Evolutionary conservation across 1,284 basidiomycete species (phyloP), one percentile per base, ranked within the genome.

Genomic region (Pseudozyma pruni): DNA sequence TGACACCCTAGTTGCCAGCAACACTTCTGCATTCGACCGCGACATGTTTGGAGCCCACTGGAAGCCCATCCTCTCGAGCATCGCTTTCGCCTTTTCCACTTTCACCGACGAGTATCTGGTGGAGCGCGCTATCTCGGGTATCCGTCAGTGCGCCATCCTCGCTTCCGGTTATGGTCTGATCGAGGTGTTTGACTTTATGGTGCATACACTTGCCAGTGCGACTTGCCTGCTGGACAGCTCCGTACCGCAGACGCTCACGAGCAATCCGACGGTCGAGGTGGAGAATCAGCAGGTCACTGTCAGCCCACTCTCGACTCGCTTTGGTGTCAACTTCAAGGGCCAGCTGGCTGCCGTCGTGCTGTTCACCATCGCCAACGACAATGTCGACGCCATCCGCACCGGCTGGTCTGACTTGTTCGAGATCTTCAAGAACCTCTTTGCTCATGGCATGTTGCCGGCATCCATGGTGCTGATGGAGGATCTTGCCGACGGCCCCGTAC

Each of bases 21-120:
- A 92, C 78, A 89, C 92, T 0, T 80, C 87, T 25, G 81, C 86
- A 1, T 97, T 97, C 80, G 96, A 99, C 84, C 85, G 89, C 27
- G 89, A 91, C 50, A 95, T 99, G 90, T 99, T 99, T 86, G 90
- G 88, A 78, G 84, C 89, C 11, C 88, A 91, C 11, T 99, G 96
- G 94, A 91, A 90, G 79, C 90, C 93, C 8, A 87, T 95, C 41
- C 91, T 98, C 43, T 92, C 93, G 27, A 73, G 74, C 48, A 69
- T 84, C 13, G 81, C 83, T 8, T 83, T 81, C 48, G 84, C 84
- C 0, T 98, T 99, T 83, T 95, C 93, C 70, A 92, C 89, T 56
- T 96, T 95, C 75, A 91, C 94, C 54, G 96, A 98, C 82, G 96
- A 98, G 83, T 93, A 94, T 83, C 89, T 96, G 75, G 93, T 97